Conservation (phyloP, 2,329 filamentous ascomycete species). For the Dactylella cylindrospora region DNA sequence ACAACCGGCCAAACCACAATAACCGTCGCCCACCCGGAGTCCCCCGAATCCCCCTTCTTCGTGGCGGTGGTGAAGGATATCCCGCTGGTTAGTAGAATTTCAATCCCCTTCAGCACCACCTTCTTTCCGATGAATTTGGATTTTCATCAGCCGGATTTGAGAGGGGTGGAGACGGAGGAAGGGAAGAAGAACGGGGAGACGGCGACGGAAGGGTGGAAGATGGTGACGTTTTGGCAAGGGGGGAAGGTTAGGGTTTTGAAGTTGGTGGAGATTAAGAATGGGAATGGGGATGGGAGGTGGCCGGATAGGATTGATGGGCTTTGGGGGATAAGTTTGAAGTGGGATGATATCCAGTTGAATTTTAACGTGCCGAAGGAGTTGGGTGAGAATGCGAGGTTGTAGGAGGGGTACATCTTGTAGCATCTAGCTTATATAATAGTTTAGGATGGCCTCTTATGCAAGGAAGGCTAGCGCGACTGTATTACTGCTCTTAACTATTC, state of each 20-base stretch:
- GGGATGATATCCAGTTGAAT: constrained; percentile 34
- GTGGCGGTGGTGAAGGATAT: constrained; percentile 29
- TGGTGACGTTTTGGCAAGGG: constrained; percentile 18
- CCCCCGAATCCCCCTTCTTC: constrained; percentile 28
- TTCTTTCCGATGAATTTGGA: constrained; percentile 30
- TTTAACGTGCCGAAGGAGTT: constrained; percentile 22
- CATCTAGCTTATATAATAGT: too few species aligned
- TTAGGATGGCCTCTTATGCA: too few species aligned
- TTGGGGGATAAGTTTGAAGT: constrained; percentile 24
- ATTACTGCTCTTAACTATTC: too few species aligned
- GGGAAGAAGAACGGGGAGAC: constrained; percentile 29
- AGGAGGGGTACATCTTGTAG: too few species aligned
- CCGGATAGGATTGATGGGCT: constrained; percentile 35
- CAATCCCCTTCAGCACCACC: constrained; percentile 24
- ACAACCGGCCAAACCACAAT: constrained; percentile 24
- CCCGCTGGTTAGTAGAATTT: constrained; percentile 22
- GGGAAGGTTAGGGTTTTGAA: constrained; percentile 29
- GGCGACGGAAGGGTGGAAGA: constrained; percentile 24
- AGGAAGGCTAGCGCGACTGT: too few species aligned
- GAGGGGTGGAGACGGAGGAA: constrained; percentile 17
- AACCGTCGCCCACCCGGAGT: constrained; percentile 33
- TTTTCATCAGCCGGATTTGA: constrained; percentile 30
- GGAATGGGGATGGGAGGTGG: constrained; percentile 40
- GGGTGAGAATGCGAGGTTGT: constrained; percentile 18
- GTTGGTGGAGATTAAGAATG: constrained; percentile 39